Evolutionary conservation across 352 stramenopile genomes (phyloP).

Genomic region (Globisporangium cystogenes): DNA sequence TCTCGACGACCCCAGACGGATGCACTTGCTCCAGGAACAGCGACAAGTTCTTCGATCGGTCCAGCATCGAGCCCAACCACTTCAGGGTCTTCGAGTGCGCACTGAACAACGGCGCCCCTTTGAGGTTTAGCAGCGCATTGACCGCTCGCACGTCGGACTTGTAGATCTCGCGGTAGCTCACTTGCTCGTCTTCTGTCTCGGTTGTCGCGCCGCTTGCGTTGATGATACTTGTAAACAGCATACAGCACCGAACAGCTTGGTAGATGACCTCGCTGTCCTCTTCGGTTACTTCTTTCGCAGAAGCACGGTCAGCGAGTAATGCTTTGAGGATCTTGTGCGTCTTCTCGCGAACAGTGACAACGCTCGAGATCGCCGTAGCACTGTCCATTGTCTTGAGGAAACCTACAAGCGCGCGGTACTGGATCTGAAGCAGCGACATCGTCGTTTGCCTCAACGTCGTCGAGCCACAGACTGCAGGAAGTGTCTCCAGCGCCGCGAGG

Average conservation of each 20-base stretch:
- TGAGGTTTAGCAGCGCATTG: slow-evolving; percentile 30
- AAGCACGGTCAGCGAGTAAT: slow-evolving; percentile 4
- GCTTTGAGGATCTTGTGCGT: slow-evolving; percentile 19
- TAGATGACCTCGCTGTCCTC: slow-evolving; percentile 33
- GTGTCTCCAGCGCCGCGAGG: neutral
- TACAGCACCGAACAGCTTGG: slow-evolving; percentile 53
- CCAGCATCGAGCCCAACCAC: slow-evolving; percentile 74
- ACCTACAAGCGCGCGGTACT: slow-evolving; percentile 9
- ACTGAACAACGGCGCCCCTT: slow-evolving; percentile 16
- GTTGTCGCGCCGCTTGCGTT: slow-evolving; percentile 32
- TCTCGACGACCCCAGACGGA: slow-evolving; percentile 53
- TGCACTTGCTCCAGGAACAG: slow-evolving; percentile 52
- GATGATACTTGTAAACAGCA: slow-evolving; percentile 52
- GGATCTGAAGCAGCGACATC: slow-evolving; percentile 6
- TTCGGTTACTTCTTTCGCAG: neutral
- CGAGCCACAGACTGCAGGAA: neutral
- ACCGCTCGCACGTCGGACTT: slow-evolving; percentile 39
- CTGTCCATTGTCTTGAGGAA: slow-evolving; percentile 10
- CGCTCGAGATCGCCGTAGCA: neutral
- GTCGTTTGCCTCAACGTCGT: neutral
- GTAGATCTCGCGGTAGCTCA: slow-evolving; percentile 45
- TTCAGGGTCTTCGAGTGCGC: slow-evolving; percentile 62
- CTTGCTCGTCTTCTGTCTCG: slow-evolving; percentile 1
- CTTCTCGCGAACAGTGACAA: slow-evolving; percentile 7
- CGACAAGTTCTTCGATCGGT: slow-evolving; percentile 47